phyloP scores from a whole-genome alignment of 345 rosid genomes.

The Cardamine occulta region DNA sequence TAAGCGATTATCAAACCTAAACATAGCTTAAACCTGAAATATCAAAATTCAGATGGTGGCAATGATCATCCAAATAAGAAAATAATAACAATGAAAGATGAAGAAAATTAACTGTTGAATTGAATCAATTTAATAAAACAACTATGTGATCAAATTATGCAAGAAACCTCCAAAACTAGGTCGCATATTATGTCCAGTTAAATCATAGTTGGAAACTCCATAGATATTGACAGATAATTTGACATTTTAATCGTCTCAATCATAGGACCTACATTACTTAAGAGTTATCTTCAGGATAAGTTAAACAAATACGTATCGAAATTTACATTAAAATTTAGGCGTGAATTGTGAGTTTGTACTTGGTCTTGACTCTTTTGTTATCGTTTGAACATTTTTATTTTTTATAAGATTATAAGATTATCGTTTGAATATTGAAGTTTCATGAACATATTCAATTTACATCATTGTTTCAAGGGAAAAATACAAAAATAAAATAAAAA shows the following conservation, averaged over 20 bases:
- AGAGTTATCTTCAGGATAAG: not conserved
- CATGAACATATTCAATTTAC: not conserved
- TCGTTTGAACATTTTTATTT: not conserved
- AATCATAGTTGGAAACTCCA: constrained; percentile 13
- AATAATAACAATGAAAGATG: not conserved
- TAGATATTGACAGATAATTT: constrained; percentile 18
- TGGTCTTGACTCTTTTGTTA: not conserved
- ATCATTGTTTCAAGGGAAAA: not conserved
- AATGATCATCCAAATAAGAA: not conserved
- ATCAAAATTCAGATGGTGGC: not conserved
- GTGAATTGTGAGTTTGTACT: not conserved
- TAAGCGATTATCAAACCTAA: not conserved
- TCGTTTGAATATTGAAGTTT: not conserved
- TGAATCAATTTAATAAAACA: not conserved
- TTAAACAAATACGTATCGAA: not conserved
- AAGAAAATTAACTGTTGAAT: not conserved
- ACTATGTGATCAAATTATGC: too few species aligned
- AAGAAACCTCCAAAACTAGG: constrained; percentile 12
- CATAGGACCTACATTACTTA: not conserved
- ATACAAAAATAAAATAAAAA: too few species aligned
- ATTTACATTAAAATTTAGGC: not conserved
- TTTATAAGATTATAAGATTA: not conserved
- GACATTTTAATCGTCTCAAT: constrained; percentile 9
- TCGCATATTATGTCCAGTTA: constrained; percentile 8
- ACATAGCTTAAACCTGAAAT: not conserved